Evolutionary conservation across 495 filamentous ascomycete species (phyloP).

Genomic region (Hyaloscypha variabilis): DNA sequence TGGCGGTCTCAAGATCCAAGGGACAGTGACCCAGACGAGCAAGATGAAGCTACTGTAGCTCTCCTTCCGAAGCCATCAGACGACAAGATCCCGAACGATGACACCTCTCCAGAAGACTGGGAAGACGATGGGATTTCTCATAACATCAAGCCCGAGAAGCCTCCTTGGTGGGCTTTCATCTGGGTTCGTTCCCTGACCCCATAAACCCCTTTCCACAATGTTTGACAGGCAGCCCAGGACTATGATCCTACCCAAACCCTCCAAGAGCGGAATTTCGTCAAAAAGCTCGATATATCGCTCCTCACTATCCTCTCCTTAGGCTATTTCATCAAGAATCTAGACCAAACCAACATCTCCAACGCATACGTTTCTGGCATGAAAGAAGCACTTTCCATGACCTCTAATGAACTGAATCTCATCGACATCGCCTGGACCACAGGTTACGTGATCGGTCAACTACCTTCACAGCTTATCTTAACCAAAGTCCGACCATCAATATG

Average conservation of each 20-base stretch:
- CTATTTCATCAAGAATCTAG: slow-evolving; percentile 67
- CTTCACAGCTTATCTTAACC: slow-evolving; percentile 61
- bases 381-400: slow-evolving; percentile 58
- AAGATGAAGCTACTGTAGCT: not conserved
- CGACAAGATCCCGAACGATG: not conserved
- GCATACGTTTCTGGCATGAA: slow-evolving; percentile 70
- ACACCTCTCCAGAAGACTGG: not conserved
- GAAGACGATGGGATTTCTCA: not conserved
- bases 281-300: slow-evolving; percentile 60
- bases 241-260: slow-evolving; percentile 17
- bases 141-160: not conserved
- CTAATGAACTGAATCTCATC: slow-evolving; percentile 59
- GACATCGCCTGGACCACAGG: slow-evolving; percentile 65
- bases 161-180: slow-evolving; percentile 25
- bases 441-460: slow-evolving; percentile 60
- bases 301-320: slow-evolving; percentile 51
- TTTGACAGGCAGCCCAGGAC: slow-evolving; percentile 10
- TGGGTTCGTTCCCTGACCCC: slow-evolving; percentile 24
- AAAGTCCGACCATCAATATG: slow-evolving; percentile 59
- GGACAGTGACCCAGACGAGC: not conserved
- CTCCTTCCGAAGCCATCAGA: not conserved
- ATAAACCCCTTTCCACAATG: not conserved
- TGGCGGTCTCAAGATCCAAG: too few relatives aligned
- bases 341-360: slow-evolving; percentile 61
- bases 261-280: slow-evolving; percentile 58